Evolutionary conservation across 331 rosid species (phyloP).

Genomic region (Rosa hybrid): DNA sequence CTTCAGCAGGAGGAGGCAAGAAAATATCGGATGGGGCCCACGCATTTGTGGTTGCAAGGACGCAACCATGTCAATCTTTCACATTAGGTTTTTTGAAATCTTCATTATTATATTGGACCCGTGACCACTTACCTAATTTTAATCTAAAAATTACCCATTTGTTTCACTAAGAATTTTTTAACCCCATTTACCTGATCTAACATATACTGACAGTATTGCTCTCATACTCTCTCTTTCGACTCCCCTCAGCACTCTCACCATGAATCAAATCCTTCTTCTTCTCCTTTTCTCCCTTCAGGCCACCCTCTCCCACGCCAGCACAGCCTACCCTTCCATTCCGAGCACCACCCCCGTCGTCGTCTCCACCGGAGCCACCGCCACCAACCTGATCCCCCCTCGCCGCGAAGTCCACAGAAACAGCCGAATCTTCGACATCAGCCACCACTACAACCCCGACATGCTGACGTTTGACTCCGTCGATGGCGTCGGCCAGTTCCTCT

Average conservation of each 20-base stretch:
- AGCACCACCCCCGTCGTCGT: constrained; percentile 40
- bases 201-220: too few species aligned
- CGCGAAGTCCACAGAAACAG: constrained; percentile 78
- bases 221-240: too few species aligned
- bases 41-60: too few species aligned
- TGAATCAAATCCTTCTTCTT: neutral
- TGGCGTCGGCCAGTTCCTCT: constrained; percentile 65
- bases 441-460: constrained; percentile 43
- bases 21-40: too few species aligned
- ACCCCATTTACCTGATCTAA: too few species aligned
- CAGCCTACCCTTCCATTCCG: constrained; percentile 66
- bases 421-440: constrained; percentile 68
- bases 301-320: constrained; percentile 26
- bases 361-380: constrained; percentile 19
- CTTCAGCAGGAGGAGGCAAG: too few species aligned
- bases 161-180: too few species aligned
- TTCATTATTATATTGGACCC: too few species aligned
- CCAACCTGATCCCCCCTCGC: constrained; percentile 49
- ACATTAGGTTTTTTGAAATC: too few species aligned
- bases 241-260: neutral
- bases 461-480: constrained; percentile 63
- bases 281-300: neutral
- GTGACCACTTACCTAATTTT: too few species aligned
- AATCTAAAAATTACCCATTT: too few species aligned
- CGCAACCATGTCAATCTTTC: too few species aligned